Conservation (phyloP, 163 green algal genomes). For the Coccomyxa subellipsoidea region DNA sequence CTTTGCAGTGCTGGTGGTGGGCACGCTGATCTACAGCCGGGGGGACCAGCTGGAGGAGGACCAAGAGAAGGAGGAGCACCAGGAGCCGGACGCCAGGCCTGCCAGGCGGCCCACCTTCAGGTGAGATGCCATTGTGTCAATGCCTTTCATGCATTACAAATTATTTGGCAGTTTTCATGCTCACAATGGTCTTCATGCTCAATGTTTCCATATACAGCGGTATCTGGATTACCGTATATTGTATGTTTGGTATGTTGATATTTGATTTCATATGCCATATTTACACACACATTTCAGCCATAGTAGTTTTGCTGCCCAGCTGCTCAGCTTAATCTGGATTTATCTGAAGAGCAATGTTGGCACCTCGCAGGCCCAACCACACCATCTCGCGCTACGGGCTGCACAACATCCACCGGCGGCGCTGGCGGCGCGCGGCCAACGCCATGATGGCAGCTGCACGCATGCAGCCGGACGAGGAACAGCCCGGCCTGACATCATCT, state of each 20-base stretch:
- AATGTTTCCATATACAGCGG: too few relatives aligned
- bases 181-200: too few relatives aligned
- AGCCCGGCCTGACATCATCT: neutral
- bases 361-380: slow-evolving; percentile 1
- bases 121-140: too few relatives aligned
- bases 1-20: slow-evolving; percentile 82
- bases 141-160: too few relatives aligned
- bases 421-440: neutral
- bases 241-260: too few relatives aligned
- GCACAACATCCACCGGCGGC: neutral
- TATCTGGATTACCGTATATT: too few relatives aligned
- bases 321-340: too few relatives aligned
- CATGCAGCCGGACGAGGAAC: neutral
- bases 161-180: too few relatives aligned
- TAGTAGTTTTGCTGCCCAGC: too few relatives aligned
- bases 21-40: slow-evolving; percentile 79
- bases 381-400: neutral
- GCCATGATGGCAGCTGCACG: neutral
- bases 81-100: neutral
- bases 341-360: too few relatives aligned
- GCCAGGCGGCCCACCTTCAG: neutral
- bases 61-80: slow-evolving; percentile 7
- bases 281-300: too few relatives aligned
- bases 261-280: too few relatives aligned
- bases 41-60: slow-evolving; percentile 49